Evolutionary conservation across 257 asterid species (phyloP), one percentile per base, ranked within the genome.

Genomic region (Lycium barbarum): DNA sequence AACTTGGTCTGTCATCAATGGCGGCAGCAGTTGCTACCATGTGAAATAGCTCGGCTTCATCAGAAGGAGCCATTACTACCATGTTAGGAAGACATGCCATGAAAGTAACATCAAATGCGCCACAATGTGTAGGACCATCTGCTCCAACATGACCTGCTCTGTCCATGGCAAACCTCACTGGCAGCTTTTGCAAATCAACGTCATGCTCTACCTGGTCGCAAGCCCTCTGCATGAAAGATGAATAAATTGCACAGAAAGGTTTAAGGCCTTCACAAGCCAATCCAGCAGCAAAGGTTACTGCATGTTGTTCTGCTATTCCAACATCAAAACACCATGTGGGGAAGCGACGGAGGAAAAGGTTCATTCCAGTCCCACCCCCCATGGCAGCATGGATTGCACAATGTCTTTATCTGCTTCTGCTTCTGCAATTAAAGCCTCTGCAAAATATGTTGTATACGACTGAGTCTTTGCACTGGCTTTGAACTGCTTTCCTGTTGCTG

Each of bases 81-180:
- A 96, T 95, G 91, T 96, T 96, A n/a, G 99, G 99, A 65, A 96
- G 97, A 89, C 98, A 96, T 1, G 98, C 97, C 98, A 96, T 95
- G 86, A 79, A 96, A 17, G 98, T 85, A 6, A 95, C 94, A 71
- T 96, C 98, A 67, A 95, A 93, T 33, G 98, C 93, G 3, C 99
- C 99, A 86, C 97, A 92, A 88, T 96, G 98, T 9, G 99, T 96
- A 0, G 99, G 98, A 10, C 98, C 98, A n/a, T 96, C 99, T 18
- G 98, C 95, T 43, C 99, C 99, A 22, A 96, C 98, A 87, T 95
- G 88, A 11, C 99, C 98, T 2, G 97, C 99, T 84, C 99, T 91
- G 86, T 95, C 98, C 97, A 95, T 95, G 3, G 98, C 97, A 87
- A 96, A 96, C 85, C 98, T 91, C 78, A 96, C 98, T 0, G 99